Conservation (phyloP, 108 stramenopile genomes). For the Cyclotella sp. region DNA sequence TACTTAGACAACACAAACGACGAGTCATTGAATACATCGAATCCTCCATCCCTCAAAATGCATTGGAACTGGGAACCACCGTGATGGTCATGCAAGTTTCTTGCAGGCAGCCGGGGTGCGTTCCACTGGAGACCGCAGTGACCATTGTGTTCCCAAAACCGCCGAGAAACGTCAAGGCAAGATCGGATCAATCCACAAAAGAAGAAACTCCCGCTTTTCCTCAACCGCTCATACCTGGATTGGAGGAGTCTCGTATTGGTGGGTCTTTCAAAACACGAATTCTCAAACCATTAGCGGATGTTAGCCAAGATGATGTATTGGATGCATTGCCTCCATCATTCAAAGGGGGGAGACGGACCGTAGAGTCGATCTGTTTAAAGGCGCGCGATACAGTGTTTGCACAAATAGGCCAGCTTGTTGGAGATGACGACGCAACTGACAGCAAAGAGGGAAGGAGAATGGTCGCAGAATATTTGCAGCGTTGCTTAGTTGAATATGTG, state of each 20-base stretch:
- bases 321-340: slow-evolving; percentile 84
- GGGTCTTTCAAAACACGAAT: slow-evolving; percentile 86
- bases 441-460: slow-evolving; percentile 44
- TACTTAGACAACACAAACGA: slow-evolving; percentile 85
- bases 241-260: slow-evolving; percentile 58
- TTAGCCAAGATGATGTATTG: slow-evolving; percentile 81
- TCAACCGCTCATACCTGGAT: slow-evolving; percentile 38
- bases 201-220: slow-evolving; percentile 39
- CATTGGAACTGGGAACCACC: slow-evolving; percentile 75
- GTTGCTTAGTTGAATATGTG: slow-evolving; percentile 73
- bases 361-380: slow-evolving; percentile 63
- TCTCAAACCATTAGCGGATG: slow-evolving; percentile 84
- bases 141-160: slow-evolving; percentile 82
- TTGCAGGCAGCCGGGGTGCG: slow-evolving; percentile 85
- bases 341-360: slow-evolving; percentile 72
- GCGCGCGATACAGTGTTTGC: slow-evolving; percentile 83
- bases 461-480: slow-evolving; percentile 79
- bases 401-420: slow-evolving; percentile 83
- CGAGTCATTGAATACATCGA: slow-evolving; percentile 79
- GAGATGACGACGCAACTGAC: slow-evolving; percentile 54
- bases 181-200: neutral
- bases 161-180: slow-evolving; percentile 17
- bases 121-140: slow-evolving; percentile 87
- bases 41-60: slow-evolving; percentile 75
- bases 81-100: slow-evolving; percentile 92